Conservation (phyloP, 495 filamentous ascomycete genomes). For the Neurospora terricola region DNA sequence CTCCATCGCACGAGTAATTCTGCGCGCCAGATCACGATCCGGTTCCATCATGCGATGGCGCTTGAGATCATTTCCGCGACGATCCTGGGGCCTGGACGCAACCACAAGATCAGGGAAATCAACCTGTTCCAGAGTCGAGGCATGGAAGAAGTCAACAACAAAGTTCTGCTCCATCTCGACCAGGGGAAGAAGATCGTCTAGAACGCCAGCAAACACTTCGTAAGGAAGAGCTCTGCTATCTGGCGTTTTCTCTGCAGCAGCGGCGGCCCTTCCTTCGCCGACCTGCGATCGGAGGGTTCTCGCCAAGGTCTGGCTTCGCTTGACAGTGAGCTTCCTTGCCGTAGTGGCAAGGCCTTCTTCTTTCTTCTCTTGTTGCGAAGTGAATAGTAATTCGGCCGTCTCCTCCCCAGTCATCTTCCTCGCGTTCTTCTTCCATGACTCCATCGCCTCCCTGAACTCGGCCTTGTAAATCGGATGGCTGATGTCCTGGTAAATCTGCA, state of each 20-base stretch:
- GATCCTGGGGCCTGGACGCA: conserved; percentile 52
- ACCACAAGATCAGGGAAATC: conserved; percentile 77
- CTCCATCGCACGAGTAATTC: conserved; percentile 76
- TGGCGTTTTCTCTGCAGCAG: conserved; percentile 48
- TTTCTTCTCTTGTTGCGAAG: conserved; percentile 74
- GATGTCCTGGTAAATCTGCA: conserved; percentile 70
- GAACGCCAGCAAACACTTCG: conserved; percentile 71
- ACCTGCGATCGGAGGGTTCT: conserved; percentile 64
- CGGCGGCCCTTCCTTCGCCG: conserved; percentile 50
- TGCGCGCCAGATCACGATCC: conserved; percentile 70
- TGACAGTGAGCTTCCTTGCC: conserved; percentile 85
- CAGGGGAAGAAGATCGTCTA: conserved; percentile 69
- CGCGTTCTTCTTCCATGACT: conserved; percentile 73
- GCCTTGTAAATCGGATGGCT: conserved; percentile 67
- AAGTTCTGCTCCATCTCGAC: conserved; percentile 92
- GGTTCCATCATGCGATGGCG: conserved; percentile 68
- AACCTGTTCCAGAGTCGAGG: conserved; percentile 60
- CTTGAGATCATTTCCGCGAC: conserved; percentile 58
- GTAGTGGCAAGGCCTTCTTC: conserved; percentile 61
- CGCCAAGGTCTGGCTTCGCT: conserved; percentile 68
- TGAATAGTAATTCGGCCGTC: conserved; percentile 69
- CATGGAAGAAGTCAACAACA: conserved; percentile 84
- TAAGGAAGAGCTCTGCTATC: conserved; percentile 60
- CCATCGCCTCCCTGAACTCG: conserved; percentile 69
- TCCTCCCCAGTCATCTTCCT: conserved; percentile 79